Base-by-base conservation (phyloP, 2,329 filamentous ascomycete species). In the Sarocladiaceae sp. region DNA sequence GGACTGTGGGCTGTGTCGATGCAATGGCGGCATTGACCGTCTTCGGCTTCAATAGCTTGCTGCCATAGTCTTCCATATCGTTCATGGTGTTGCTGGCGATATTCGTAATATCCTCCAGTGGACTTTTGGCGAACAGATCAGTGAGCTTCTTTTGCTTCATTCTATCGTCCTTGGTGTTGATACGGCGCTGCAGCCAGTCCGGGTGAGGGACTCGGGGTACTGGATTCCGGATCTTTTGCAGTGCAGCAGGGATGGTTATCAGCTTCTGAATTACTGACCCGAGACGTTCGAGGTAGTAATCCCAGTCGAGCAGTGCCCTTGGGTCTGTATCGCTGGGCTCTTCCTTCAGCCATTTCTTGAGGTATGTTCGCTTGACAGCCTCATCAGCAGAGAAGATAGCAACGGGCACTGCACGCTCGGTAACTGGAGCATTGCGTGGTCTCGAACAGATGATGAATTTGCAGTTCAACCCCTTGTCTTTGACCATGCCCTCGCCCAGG, bases 121-220 rank as follows among this genome's bases (percentile, higher is more conserved):
- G 85, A 35, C 73, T 80, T 60, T 84, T 65, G 57, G 59, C 73
- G 58, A 98, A 95, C 54, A 95, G 71, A 57, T 97, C 93, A 0
- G 91, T 98, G 72, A 99, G 85, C 68, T 98, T 98, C 69, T 90
- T 95, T 67, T 99, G 93, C 70, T 98, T 95, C 74, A 97, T 84
- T 60, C 85, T 90, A 67, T 99, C 93, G 46, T 98, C 93, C 63
- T 96, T 97, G 62, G 85, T 83, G 53, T 93, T 88, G 64, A 98
- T 96, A 44, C 91, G 78, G 47, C 88, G 81, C 57, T 96, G 89
- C 26, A 99, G 76, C 93, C 93, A 99, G 45, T 98, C 94, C 0
- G 93, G 93, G 65, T 98, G 94, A 6, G 86, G 75, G 11, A 99
- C 88, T 51, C 94, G 77, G 12, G 93, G 94, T 1, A 97, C 91